Evolutionary conservation across 148 eudicot species (phyloP).

Genomic region (Chenopodium berlandieri): DNA sequence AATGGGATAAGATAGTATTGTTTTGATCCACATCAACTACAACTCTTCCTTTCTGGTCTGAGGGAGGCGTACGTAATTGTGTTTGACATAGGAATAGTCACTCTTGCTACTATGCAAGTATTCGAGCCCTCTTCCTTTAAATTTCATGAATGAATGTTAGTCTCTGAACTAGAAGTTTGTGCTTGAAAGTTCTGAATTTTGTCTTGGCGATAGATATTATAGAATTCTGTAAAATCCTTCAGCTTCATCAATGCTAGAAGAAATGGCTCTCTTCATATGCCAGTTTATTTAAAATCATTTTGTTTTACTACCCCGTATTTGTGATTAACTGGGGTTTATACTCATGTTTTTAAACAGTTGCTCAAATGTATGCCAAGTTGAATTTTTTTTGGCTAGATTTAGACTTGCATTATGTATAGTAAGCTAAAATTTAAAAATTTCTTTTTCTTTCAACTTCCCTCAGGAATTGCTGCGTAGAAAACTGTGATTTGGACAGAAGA

Average conservation of each 20-base stretch:
- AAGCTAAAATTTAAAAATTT: not conserved
- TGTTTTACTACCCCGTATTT: not conserved
- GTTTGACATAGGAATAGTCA: no score
- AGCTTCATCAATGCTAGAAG: not conserved
- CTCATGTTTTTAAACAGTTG: not conserved
- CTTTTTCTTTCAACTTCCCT: not conserved
- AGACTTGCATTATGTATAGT: not conserved
- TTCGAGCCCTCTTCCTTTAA: not conserved
- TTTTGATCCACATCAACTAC: not conserved
- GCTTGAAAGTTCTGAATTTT: constrained; percentile 1
- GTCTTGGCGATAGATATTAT: not conserved
- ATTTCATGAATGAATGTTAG: not conserved
- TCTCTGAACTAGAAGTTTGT: not conserved
- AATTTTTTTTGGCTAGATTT: not conserved
- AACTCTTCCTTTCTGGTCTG: not conserved
- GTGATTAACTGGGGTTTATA: not conserved
- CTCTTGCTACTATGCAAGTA: not conserved
- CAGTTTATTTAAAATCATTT: not conserved
- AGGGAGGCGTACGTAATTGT: not conserved
- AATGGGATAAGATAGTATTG: not conserved
- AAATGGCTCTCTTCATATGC: not conserved
- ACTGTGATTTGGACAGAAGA: constrained; percentile 29
- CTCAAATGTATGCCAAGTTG: not conserved
- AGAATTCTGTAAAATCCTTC: not conserved
- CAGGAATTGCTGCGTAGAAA: constrained; percentile 76